A percentile compares a stretch with the other conserved stretches of the same genome.
Conservation (phyloP, 306 rosid species). For the Cicer cuneatum region DNA sequence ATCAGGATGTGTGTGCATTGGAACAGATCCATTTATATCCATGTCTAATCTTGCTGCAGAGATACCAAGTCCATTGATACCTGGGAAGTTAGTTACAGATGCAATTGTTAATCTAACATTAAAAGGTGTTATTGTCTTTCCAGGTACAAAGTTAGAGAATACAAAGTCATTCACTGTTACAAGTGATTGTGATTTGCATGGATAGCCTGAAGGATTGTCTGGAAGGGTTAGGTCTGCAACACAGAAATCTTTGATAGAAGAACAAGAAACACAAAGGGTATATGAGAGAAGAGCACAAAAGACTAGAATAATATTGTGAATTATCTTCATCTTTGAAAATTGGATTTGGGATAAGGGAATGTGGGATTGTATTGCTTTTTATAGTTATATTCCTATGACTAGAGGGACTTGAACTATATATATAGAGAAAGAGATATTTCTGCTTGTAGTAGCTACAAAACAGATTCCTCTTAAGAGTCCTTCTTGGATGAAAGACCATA, state of each 20-base stretch:
- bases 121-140: constrained; percentile 36
- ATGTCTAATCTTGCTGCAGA: constrained; percentile 63
- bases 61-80: constrained; percentile 63
- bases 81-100: constrained; percentile 61
- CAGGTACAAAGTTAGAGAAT: background rate
- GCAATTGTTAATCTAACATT: constrained; percentile 59
- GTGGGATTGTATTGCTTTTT: background rate
- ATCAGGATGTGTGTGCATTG: constrained; percentile 70
- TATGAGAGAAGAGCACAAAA: background rate
- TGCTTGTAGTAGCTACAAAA: no score
- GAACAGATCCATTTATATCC: constrained; percentile 56
- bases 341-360: background rate
- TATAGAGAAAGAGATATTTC: no score
- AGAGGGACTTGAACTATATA: no score
- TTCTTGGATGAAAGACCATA: no score
- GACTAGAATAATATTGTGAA: background rate
- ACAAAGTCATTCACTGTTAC: background rate
- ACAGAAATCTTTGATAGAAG: constrained; percentile 22
- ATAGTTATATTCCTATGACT: background rate
- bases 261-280: background rate
- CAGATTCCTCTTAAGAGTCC: no score
- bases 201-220: constrained; percentile 22
- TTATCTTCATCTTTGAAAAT: background rate
- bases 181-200: background rate
- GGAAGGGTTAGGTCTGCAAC: constrained; percentile 5